These are phyloP conservation scores for Amoebophrya sp. DNA, from an alignment of 169 alveolate species.

Conservation along the genomic window DNA sequence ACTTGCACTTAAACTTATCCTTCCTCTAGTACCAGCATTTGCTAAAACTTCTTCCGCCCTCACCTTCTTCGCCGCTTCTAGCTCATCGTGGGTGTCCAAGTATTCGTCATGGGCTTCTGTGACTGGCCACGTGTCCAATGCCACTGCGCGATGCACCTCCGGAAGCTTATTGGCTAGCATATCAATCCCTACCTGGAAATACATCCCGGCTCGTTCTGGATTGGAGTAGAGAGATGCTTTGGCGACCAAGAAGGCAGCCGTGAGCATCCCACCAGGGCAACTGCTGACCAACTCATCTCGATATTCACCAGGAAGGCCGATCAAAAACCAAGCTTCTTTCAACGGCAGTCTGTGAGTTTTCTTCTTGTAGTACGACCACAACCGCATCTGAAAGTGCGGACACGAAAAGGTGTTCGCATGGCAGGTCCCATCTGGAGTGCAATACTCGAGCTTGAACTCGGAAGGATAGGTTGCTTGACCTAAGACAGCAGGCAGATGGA, in stretches of 20 bases:
- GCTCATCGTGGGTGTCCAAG: background rate
- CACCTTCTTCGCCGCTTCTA: background rate
- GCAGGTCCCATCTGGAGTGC: background rate
- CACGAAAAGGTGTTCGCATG: background rate
- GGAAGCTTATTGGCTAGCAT: background rate
- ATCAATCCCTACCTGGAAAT: background rate
- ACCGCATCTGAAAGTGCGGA: background rate
- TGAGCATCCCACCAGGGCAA: background rate
- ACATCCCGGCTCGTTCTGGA: background rate
- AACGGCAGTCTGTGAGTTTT: background rate
- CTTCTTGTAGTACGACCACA: background rate
- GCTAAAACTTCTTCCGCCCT: background rate
- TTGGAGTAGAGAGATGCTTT: background rate
- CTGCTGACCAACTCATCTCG: background rate
- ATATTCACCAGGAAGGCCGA: background rate
- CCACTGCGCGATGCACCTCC: background rate
- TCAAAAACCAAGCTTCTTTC: background rate
- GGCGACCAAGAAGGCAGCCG: background rate
- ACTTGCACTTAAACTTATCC: too few relatives aligned
- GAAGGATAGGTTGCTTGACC: conserved; percentile 8
- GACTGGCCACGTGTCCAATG: background rate
- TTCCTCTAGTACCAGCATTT: too few relatives aligned
- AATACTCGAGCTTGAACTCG: conserved; percentile 9
- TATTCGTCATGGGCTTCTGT: background rate
- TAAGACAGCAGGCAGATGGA: too few relatives aligned